phyloP scores from a whole-genome alignment of 768 basidiomycete genomes.

The Termitomyces sp. region DNA sequence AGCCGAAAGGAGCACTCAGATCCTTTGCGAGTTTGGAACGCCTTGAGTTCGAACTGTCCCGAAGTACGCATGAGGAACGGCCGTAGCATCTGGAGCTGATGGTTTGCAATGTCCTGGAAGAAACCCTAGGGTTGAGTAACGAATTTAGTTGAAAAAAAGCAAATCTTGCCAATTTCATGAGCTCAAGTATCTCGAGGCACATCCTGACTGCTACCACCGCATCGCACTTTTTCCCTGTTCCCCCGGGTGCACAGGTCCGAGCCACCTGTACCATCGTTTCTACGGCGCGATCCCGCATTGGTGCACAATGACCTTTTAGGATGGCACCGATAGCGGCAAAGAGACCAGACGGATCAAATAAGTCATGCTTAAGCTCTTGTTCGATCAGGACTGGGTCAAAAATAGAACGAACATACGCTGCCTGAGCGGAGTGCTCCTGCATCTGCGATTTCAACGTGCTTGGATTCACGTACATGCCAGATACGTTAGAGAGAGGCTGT shows the following conservation, averaged over 20 bases:
- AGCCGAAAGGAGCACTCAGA: constrained; percentile 40
- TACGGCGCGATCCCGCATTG: constrained; percentile 83
- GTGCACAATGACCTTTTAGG: constrained; percentile 88
- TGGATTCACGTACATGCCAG: constrained; percentile 57
- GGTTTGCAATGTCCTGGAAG: constrained; percentile 89
- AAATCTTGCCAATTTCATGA: constrained; percentile 92
- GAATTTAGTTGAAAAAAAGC: background rate
- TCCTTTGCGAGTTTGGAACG: constrained; percentile 61
- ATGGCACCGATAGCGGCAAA: constrained; percentile 78
- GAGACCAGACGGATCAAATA: constrained; percentile 77
- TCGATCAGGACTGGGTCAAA: constrained; percentile 82
- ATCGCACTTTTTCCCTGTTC: constrained; percentile 51
- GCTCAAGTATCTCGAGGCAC: constrained; percentile 88
- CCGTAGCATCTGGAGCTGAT: constrained; percentile 89
- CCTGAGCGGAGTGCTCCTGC: constrained; percentile 60
- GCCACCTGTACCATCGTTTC: constrained; percentile 80
- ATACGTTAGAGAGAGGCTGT: constrained; percentile 66
- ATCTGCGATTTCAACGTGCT: constrained; percentile 56
- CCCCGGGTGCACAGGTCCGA: constrained; percentile 50
- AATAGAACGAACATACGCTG: constrained; percentile 62
- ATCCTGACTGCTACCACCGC: constrained; percentile 72
- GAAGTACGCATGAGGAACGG: constrained; percentile 84
- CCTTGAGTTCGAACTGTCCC: constrained; percentile 73
- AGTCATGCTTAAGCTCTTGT: constrained; percentile 71
- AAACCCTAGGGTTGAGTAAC: constrained; percentile 12